A percentile compares a stretch with the other conserved stretches of the same genome.
Conservation (phyloP, 495 filamentous ascomycete genomes). For the Penicillium herquei region DNA sequence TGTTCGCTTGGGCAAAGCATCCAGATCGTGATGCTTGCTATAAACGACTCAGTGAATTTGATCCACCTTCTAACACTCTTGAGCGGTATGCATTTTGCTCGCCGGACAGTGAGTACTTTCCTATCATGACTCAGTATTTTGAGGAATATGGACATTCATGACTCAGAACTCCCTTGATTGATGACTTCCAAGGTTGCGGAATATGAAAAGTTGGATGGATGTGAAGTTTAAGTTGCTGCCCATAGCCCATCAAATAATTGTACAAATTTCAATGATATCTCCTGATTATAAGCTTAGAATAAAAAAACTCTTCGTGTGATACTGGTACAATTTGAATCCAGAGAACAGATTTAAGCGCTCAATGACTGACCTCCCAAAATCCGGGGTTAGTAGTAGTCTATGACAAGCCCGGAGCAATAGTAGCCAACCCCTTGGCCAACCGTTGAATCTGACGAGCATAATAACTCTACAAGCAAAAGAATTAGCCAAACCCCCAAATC, state of each 20-base stretch:
- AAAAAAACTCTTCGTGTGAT: no score
- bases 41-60: background rate
- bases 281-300: no score
- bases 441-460: conserved; percentile 41
- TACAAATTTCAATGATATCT: no score
- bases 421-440: conserved; percentile 35
- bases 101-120: background rate
- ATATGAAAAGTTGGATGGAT: no score
- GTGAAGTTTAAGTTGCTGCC: no score
- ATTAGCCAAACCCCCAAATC: background rate
- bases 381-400: background rate
- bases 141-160: background rate
- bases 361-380: background rate
- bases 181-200: no score
- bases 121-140: background rate
- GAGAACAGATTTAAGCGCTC: background rate
- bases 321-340: background rate
- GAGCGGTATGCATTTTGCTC: conserved; percentile 1
- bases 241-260: no score
- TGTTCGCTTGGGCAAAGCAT: conserved; percentile 6
- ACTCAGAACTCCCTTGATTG: no score
- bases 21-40: background rate
- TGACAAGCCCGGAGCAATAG: conserved; percentile 25
- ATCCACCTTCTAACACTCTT: background rate
- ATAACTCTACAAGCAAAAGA: conserved; percentile 24